phyloP scores from a whole-genome alignment of 192 early-diverging fungal genomes.

The Coemansia sp. region DNA sequence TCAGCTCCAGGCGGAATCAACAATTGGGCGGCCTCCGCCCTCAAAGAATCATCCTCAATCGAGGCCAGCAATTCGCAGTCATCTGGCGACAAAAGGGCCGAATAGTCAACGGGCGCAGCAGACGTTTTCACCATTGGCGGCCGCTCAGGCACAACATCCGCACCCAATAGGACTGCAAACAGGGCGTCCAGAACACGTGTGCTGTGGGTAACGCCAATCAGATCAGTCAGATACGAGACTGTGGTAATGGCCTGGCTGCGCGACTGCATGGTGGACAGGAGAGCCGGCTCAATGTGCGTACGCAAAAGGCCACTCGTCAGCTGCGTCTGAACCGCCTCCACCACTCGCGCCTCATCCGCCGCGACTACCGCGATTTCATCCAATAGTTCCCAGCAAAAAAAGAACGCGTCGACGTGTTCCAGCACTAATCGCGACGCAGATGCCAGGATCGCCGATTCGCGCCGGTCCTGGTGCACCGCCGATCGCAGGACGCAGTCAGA shows the following conservation, averaged over 20 bases:
- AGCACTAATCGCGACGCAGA: slow-evolving; percentile 15
- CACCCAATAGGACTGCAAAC: slow-evolving; percentile 38
- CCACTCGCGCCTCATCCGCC: slow-evolving; percentile 8
- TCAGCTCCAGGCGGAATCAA: slow-evolving; percentile 22
- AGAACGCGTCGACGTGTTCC: slow-evolving; percentile 44
- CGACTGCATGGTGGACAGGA: slow-evolving; percentile 17
- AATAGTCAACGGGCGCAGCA: background rate
- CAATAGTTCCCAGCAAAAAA: slow-evolving; percentile 49
- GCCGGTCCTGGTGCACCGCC: slow-evolving; percentile 23
- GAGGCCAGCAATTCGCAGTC: slow-evolving; percentile 36
- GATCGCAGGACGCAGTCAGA: slow-evolving; percentile 15
- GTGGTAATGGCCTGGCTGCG: slow-evolving; percentile 42
- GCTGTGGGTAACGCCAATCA: slow-evolving; percentile 36
- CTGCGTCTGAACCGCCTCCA: slow-evolving; percentile 31
- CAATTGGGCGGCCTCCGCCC: slow-evolving; percentile 38
- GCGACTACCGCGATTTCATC: slow-evolving; percentile 31
- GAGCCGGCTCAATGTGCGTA: slow-evolving; percentile 40
- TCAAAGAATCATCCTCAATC: slow-evolving; percentile 45
- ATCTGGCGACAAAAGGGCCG: slow-evolving; percentile 21
- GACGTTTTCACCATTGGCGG: no score
- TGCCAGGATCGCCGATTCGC: slow-evolving; percentile 17
- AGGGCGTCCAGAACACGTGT: slow-evolving; percentile 35
- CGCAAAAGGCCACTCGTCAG: slow-evolving; percentile 33
- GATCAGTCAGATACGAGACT: slow-evolving; percentile 35
- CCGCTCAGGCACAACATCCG: slow-evolving; percentile 32